Percentiles rank a stretch among this genome's conserved stretches.
phyloP scores from a whole-genome alignment of 2,329 filamentous ascomycete genomes.

The Aspergillus awamori region DNA sequence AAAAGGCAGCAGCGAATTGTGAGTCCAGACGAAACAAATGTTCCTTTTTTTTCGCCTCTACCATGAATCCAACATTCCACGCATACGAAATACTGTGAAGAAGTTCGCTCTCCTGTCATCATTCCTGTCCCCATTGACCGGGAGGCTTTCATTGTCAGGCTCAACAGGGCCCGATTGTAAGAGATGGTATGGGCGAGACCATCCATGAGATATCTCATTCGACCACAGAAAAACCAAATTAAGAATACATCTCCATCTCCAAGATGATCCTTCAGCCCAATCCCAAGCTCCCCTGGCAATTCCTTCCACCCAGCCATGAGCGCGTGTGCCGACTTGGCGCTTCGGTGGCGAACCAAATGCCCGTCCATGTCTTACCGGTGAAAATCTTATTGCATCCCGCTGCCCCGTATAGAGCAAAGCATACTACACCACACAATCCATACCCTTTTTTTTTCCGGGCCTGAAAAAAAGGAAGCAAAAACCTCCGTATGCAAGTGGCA shows the following conservation, averaged over 20 bases:
- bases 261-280: background rate
- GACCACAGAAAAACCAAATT: background rate
- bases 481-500: background rate
- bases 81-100: background rate
- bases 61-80: background rate
- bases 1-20: background rate
- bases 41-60: background rate
- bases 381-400: background rate
- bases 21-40: background rate
- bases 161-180: background rate
- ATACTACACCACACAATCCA: too few species aligned
- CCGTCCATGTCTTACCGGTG: background rate
- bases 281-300: background rate
- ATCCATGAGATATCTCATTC: background rate
- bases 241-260: background rate
- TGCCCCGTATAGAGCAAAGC: too few species aligned
- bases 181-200: background rate
- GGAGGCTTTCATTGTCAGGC: background rate
- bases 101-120: background rate
- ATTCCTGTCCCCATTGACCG: background rate
- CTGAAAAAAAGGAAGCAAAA: background rate
- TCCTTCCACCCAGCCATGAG: background rate
- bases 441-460: too few species aligned
- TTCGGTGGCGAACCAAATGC: slow-evolving; percentile 7
- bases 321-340: slow-evolving; percentile 7